Conservation (phyloP, 805 yeast genomes). For the Crinitomyces ghanaensis region DNA sequence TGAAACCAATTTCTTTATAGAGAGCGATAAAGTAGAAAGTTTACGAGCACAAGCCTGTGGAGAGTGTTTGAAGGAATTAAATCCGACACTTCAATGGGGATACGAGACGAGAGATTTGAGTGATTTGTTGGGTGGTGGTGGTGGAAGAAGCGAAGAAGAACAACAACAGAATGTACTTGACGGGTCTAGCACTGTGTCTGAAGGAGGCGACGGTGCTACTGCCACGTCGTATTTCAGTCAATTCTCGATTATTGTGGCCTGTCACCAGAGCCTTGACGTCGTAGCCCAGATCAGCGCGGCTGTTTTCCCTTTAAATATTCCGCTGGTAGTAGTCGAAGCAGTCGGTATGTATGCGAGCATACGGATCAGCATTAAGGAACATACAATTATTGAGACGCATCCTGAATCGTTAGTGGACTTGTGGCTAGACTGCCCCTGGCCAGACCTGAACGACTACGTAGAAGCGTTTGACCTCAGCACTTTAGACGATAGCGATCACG, state of each 20-base stretch:
- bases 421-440: slow-evolving; percentile 63
- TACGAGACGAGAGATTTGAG: too few relatives aligned
- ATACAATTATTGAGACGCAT: slow-evolving; percentile 67
- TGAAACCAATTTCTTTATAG: slow-evolving; percentile 52
- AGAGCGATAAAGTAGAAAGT: slow-evolving; percentile 32
- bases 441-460: slow-evolving; percentile 41
- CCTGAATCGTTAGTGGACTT: slow-evolving; percentile 52
- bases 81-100: slow-evolving; percentile 42
- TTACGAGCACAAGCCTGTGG: slow-evolving; percentile 30
- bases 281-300: slow-evolving; percentile 25
- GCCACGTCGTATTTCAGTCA: slow-evolving; percentile 13
- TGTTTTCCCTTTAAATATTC: slow-evolving; percentile 38
- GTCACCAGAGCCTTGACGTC: slow-evolving; percentile 22
- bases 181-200: too few relatives aligned
- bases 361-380: slow-evolving; percentile 41
- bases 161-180: not conserved
- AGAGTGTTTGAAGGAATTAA: slow-evolving; percentile 42
- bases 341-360: slow-evolving; percentile 58
- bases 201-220: too few relatives aligned
- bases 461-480: slow-evolving; percentile 38
- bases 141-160: not conserved
- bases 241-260: slow-evolving; percentile 40
- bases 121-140: too few relatives aligned
- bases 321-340: slow-evolving; percentile 41
- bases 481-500: slow-evolving; percentile 32